A percentile compares a stretch with the other conserved stretches of the same genome.
phyloP scores from a whole-genome alignment of 2,329 filamentous ascomycete genomes.

The Helotiales sp. region DNA sequence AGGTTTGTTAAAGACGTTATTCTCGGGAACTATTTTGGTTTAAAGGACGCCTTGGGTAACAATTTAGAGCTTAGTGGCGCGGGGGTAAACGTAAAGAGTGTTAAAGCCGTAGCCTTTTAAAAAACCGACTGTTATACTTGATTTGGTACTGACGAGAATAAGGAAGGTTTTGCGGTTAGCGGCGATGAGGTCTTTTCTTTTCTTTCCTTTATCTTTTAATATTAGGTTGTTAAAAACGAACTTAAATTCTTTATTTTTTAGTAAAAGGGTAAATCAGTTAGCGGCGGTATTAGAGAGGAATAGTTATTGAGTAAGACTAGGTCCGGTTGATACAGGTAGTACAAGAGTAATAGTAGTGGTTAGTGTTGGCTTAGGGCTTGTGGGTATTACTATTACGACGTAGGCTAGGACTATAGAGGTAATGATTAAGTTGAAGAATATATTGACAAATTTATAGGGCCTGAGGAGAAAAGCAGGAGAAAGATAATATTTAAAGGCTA shows the following conservation, averaged over 20 bases:
- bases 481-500: slow-evolving; percentile 18
- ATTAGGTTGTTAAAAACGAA: slow-evolving; percentile 52
- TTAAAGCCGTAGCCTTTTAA: slow-evolving; percentile 60
- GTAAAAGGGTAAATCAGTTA: slow-evolving; percentile 51
- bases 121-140: slow-evolving; percentile 57
- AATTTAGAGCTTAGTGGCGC: slow-evolving; percentile 58
- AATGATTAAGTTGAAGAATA: slow-evolving; percentile 45
- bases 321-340: slow-evolving; percentile 18
- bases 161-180: slow-evolving; percentile 63
- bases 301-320: slow-evolving; percentile 34
- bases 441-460: slow-evolving; percentile 37
- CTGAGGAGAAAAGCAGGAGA: slow-evolving; percentile 9
- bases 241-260: slow-evolving; percentile 52
- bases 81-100: slow-evolving; percentile 61
- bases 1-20: slow-evolving; percentile 47
- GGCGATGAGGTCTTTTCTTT: slow-evolving; percentile 55
- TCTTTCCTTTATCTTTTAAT: slow-evolving; percentile 42
- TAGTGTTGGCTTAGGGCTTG: slow-evolving; percentile 9
- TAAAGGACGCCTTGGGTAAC: slow-evolving; percentile 55
- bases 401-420: slow-evolving; percentile 49
- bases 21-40: slow-evolving; percentile 59
- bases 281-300: slow-evolving; percentile 46
- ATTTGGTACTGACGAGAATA: slow-evolving; percentile 56
- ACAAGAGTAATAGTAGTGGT: slow-evolving; percentile 11
- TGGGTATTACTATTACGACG: slow-evolving; percentile 42